Evolutionary conservation across 306 rosid genomes (phyloP).

Genomic region (Vigna trinervia): DNA sequence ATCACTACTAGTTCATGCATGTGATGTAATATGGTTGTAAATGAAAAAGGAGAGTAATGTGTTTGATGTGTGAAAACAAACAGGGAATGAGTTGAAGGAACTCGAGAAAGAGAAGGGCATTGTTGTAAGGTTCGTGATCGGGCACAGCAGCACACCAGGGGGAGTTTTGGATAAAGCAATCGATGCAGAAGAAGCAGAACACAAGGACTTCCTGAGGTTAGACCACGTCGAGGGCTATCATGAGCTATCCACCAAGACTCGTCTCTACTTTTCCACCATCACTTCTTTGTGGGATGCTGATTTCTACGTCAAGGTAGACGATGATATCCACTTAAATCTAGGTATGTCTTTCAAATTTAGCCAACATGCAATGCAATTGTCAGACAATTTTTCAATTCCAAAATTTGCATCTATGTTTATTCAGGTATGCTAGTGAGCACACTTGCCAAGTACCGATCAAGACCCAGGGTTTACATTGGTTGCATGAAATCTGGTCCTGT

Average conservation of each 20-base stretch:
- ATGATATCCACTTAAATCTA: conserved; percentile 81
- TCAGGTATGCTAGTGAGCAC: conserved; percentile 61
- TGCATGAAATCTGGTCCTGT: conserved; percentile 99
- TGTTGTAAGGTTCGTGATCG: conserved; percentile 85
- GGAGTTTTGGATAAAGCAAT: conserved; percentile 73
- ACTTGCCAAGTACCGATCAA: conserved; percentile 66
- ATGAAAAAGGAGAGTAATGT: neutral
- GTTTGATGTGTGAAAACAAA: neutral
- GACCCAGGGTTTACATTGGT: conserved; percentile 82
- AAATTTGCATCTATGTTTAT: neutral
- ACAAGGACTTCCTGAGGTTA: conserved; percentile 76
- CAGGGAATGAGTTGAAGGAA: conserved; percentile 63
- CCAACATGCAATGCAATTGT: too few species aligned
- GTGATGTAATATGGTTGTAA: neutral
- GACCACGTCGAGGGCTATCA: conserved; percentile 90
- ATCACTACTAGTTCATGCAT: neutral
- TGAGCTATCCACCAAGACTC: conserved; percentile 85
- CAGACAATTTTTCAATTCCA: neutral
- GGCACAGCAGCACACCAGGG: conserved; percentile 68
- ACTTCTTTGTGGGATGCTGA: conserved; percentile 82
- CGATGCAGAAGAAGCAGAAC: conserved; percentile 72
- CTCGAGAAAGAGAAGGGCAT: conserved; percentile 86
- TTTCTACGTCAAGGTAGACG: conserved; percentile 91
- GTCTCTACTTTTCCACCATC: conserved; percentile 73
- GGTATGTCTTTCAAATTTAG: conserved; percentile 46